A percentile compares a stretch with the other conserved stretches of the same genome.
These are phyloP conservation scores for Yamadazyma sp. DNA, from an alignment of 805 yeast genomes.

Conservation along the genomic window DNA sequence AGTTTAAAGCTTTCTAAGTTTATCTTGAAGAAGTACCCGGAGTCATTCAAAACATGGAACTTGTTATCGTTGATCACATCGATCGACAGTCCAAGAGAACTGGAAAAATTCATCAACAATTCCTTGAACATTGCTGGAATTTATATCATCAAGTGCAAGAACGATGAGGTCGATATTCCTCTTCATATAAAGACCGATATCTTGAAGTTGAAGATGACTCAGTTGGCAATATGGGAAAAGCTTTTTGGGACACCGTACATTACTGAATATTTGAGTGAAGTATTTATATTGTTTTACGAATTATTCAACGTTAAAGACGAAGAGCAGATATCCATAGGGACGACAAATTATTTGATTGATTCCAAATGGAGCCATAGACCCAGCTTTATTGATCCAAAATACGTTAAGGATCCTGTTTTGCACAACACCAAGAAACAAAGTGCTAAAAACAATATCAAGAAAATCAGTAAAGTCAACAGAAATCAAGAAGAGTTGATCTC, in stretches of 20 bases:
- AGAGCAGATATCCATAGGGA: conserved; percentile 10
- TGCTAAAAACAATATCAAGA: conserved; percentile 23
- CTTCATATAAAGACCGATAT: conserved; percentile 46
- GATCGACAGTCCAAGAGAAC: conserved; percentile 32
- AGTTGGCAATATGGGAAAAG: conserved; percentile 65
- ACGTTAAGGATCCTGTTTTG: conserved; percentile 6
- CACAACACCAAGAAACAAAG: conserved; percentile 14
- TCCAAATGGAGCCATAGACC: conserved; percentile 43
- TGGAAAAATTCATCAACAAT: conserved; percentile 56
- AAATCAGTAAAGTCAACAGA: conserved; percentile 14
- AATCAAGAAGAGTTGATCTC: conserved; percentile 9
- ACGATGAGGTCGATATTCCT: conserved; percentile 24
- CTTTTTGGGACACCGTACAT: conserved; percentile 57
- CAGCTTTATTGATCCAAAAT: conserved; percentile 36
- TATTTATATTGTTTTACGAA: conserved; percentile 57
- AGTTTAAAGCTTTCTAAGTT: conserved; percentile 49
- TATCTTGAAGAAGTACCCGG: conserved; percentile 51
- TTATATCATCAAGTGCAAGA: conserved; percentile 28
- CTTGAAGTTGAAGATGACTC: conserved; percentile 71
- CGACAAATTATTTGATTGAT: conserved; percentile 13
- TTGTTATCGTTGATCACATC: conserved; percentile 63
- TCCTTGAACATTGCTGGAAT: conserved; percentile 46
- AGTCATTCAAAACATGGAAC: conserved; percentile 64
- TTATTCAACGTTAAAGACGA: conserved; percentile 41
- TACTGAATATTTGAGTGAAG: conserved; percentile 62